A percentile compares a stretch with the other conserved stretches of the same genome.
phyloP scores from a whole-genome alignment of 2,329 filamentous ascomycete species.

The Scorias spongiosa region DNA sequence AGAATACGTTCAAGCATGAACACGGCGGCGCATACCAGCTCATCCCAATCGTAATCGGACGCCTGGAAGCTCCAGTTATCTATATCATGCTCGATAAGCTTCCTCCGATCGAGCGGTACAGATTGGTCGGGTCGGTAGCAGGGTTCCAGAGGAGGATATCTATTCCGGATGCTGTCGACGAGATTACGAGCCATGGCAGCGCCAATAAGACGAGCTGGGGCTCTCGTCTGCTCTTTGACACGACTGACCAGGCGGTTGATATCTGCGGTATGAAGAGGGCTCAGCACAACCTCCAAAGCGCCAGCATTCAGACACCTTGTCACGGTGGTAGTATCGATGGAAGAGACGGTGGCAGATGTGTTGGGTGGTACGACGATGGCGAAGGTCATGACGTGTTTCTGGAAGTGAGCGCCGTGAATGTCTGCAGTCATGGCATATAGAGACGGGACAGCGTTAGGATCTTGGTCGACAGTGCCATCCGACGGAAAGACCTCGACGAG shows the following conservation, averaged over 20 bases:
- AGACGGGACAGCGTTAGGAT: slow-evolving; percentile 6
- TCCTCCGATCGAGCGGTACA: slow-evolving; percentile 45
- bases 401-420: slow-evolving; percentile 12
- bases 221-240: slow-evolving; percentile 14
- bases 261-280: slow-evolving; percentile 54
- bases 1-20: slow-evolving; percentile 85
- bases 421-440: slow-evolving; percentile 13
- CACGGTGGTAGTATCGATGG: slow-evolving; percentile 5
- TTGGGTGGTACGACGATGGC: slow-evolving; percentile 7
- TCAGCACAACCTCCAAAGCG: slow-evolving; percentile 70
- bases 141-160: slow-evolving; percentile 7
- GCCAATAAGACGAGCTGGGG: slow-evolving; percentile 13
- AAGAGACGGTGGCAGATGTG: slow-evolving; percentile 2
- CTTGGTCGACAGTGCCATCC: not conserved
- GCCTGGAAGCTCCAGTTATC: slow-evolving; percentile 79
- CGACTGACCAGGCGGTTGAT: slow-evolving; percentile 17
- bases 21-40: slow-evolving; percentile 71
- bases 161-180: slow-evolving; percentile 13
- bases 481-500: slow-evolving; percentile 11
- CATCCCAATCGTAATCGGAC: slow-evolving; percentile 78
- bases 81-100: slow-evolving; percentile 50
- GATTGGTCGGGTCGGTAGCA: slow-evolving; percentile 41
- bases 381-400: slow-evolving; percentile 17
- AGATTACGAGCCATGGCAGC: slow-evolving; percentile 17
- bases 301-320: slow-evolving; percentile 63